Evolutionary conservation across 352 stramenopile species (phyloP).

Genomic region (Pythium coloratum): DNA sequence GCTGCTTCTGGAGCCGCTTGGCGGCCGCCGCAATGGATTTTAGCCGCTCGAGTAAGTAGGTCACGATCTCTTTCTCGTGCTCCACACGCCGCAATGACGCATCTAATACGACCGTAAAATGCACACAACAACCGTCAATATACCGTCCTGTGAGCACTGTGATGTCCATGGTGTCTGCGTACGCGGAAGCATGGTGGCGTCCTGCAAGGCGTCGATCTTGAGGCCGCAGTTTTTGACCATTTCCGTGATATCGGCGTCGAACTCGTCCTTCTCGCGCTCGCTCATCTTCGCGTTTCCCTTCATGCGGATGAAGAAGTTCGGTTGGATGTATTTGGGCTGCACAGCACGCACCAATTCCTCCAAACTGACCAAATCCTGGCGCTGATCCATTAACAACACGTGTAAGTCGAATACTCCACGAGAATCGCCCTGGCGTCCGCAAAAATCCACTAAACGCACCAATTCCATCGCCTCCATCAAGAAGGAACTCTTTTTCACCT

Average conservation of each 20-base stretch:
- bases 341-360: slow-evolving; percentile 54
- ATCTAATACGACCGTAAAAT: slow-evolving; percentile 10
- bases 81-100: slow-evolving; percentile 29
- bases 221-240: slow-evolving; percentile 68
- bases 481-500: slow-evolving; percentile 12
- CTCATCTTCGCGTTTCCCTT: slow-evolving; percentile 58
- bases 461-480: slow-evolving; percentile 24
- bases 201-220: slow-evolving; percentile 60
- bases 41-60: slow-evolving; percentile 69
- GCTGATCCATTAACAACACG: slow-evolving; percentile 21
- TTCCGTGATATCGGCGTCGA: slow-evolving; percentile 73
- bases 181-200: slow-evolving; percentile 29
- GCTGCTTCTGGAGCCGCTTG: slow-evolving; percentile 77
- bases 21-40: slow-evolving; percentile 58
- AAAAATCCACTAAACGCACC: slow-evolving; percentile 11
- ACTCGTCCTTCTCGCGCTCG: slow-evolving; percentile 74
- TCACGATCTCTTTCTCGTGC: slow-evolving; percentile 71
- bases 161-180: background rate
- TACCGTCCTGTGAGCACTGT: too few species aligned
- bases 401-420: background rate
- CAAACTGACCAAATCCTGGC: slow-evolving; percentile 48
- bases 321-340: slow-evolving; percentile 53
- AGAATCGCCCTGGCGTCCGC: background rate
- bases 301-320: slow-evolving; percentile 58
- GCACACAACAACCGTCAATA: background rate